Evolutionary conservation across 2,329 filamentous ascomycete species (phyloP), one percentile per base, ranked within the genome.

Genomic region (Colletotrichum chrysophilum): DNA sequence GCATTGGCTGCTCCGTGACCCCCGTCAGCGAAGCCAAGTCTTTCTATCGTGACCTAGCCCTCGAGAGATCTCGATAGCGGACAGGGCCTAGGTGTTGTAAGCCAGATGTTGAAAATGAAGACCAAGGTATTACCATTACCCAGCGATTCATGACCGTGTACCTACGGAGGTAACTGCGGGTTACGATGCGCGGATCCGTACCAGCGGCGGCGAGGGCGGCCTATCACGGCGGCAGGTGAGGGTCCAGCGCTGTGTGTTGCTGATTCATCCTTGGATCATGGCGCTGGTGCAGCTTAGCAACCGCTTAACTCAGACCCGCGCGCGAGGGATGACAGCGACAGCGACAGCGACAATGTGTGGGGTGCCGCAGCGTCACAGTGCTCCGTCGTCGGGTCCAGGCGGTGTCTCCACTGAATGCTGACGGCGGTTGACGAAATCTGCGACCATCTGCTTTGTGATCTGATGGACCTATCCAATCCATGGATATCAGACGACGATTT

Each of bases 251-350:
- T 76, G 65, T 65, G 58, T 65, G 74, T 56, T 74, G 74, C 74
- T 76, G 70, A 74, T 73, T 76, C 69, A 75, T 66, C 56, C n/a
- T 58, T 62, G 32, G 62, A 62, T 64, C 43, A 73, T 68, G 62
- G 62, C 28, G 64, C 58, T 32, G 32, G 32, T 16, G 56, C 30
- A 73, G 70, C 73, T 75, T 68, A 75, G 67, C 72, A 71, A 74
- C 60, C 12, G 56, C 70, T 73, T 65, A 55, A 65, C 70, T 73
- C 56, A 68, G 56, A 67, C 73, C 69, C 71, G 66, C 71, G 68
- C 68, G 68, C 68, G 24, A 62, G 66, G 58, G 43, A 52, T 60
- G 43, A 26, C 71, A 62, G 30, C 18, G 26, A 32, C 71, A 62
- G 30, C 18, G 26, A 32, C 28, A 61, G 30, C 18, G 26, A 21